Conservation (phyloP, 176 grass and related monocot species). For the Ananas comosus region DNA sequence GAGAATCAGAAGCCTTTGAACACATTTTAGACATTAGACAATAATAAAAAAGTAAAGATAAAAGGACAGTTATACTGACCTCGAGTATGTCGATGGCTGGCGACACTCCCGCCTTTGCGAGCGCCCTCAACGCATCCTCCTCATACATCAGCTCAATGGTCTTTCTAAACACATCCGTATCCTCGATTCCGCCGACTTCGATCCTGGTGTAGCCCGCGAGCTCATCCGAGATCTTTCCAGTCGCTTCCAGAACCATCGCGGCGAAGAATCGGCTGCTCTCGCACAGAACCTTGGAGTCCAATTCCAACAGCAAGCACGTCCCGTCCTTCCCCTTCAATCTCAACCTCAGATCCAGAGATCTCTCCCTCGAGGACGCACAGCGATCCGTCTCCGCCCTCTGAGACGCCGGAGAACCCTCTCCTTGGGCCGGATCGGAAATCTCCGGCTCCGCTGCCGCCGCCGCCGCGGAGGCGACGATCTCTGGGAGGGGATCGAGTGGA, state of each 20-base stretch:
- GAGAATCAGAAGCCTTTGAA: no score
- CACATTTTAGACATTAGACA: no score
- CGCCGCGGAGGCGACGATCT: not conserved
- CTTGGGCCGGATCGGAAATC: conserved; percentile 6
- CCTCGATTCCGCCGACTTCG: conserved; percentile 54
- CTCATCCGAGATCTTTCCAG: conserved; percentile 9
- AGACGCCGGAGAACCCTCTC: conserved; percentile 13
- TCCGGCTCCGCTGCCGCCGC: conserved; percentile 6
- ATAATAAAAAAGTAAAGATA: not conserved
- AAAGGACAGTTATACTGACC: conserved; percentile 27
- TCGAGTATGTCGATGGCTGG: conserved; percentile 59
- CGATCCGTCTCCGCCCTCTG: conserved; percentile 32
- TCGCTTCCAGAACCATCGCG: conserved; percentile 32
- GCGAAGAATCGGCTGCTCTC: conserved; percentile 62
- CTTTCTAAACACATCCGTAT: conserved; percentile 61
- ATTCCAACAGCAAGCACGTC: conserved; percentile 49
- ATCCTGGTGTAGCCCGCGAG: conserved; percentile 25
- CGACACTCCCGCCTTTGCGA: conserved; percentile 54
- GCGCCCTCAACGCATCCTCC: conserved; percentile 35
- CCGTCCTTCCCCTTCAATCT: conserved; percentile 54
- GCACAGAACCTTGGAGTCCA: conserved; percentile 56
- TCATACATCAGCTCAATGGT: conserved; percentile 71
- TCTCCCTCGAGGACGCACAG: conserved; percentile 11
- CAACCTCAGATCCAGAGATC: conserved; percentile 52
- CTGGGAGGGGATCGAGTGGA: conserved; percentile 10